phyloP scores from a whole-genome alignment of 306 rosid genomes.

The Castanopsis chinensis region DNA sequence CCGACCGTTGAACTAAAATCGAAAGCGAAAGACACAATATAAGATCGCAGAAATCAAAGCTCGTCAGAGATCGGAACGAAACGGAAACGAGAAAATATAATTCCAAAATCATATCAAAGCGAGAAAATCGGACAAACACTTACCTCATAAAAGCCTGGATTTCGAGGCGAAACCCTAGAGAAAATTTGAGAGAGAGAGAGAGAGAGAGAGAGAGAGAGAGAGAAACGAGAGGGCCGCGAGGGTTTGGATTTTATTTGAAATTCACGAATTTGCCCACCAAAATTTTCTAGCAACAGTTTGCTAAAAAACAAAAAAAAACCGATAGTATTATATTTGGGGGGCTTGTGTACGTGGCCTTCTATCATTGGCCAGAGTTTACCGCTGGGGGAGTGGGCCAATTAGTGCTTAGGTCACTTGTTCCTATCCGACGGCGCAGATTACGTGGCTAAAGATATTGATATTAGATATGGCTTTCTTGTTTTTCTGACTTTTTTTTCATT shows the following conservation, averaged over 20 bases:
- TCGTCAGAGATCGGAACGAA: background rate
- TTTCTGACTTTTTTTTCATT: background rate
- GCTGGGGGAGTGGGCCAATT: background rate
- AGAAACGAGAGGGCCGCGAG: conserved; percentile 37
- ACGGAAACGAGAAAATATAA: background rate
- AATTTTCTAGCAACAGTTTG: conserved; percentile 34
- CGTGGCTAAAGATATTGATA: conserved; percentile 6
- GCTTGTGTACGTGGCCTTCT: conserved; percentile 11
- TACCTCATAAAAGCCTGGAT: conserved; percentile 8
- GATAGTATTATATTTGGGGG: background rate
- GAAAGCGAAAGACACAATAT: background rate
- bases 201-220: conserved; percentile 20
- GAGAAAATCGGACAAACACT: background rate
- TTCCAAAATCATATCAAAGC: background rate
- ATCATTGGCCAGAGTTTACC: background rate
- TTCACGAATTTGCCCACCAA: conserved; percentile 73
- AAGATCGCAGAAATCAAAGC: background rate
- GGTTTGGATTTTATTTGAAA: conserved; percentile 67
- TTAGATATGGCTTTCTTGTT: background rate
- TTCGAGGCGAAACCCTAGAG: background rate
- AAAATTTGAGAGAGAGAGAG: background rate
- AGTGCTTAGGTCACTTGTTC: conserved; percentile 21
- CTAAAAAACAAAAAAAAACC: background rate
- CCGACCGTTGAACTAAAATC: background rate
- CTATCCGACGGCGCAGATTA: conserved; percentile 42